These are phyloP conservation scores for Leccinum ochraceum DNA, from an alignment of 768 basidiomycete species.

Conservation along the genomic window DNA sequence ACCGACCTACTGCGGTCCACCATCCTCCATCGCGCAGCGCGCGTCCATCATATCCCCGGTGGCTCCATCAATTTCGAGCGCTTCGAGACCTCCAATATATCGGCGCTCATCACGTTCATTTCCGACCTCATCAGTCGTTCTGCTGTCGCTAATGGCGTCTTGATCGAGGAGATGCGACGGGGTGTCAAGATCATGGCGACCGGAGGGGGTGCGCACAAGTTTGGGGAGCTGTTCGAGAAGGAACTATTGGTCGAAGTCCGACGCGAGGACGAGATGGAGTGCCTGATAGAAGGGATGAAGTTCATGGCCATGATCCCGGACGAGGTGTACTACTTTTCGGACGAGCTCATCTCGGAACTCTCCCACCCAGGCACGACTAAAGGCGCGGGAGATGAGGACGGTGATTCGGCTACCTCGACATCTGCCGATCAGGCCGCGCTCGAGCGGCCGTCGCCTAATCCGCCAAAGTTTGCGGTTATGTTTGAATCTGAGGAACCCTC, in stretches of 20 bases:
- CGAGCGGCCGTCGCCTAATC: constrained; percentile 87
- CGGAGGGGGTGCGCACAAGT: constrained; percentile 95
- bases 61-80: constrained; percentile 97
- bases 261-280: constrained; percentile 98
- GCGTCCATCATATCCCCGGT: constrained; percentile 78
- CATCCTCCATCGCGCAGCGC: constrained; percentile 64
- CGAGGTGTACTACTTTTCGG: constrained; percentile 98
- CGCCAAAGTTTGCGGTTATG: constrained; percentile 84
- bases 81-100: constrained; percentile 90
- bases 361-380: constrained; percentile 37
- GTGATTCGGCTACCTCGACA: constrained; percentile 9
- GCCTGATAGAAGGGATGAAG: constrained; percentile 92
- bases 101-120: constrained; percentile 84
- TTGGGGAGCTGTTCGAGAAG: constrained; percentile 77
- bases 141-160: constrained; percentile 81
- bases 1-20: constrained; percentile 56
- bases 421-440: constrained; percentile 36
- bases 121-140: constrained; percentile 84
- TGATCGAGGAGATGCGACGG: constrained; percentile 86
- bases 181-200: constrained; percentile 98
- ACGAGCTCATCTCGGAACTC: constrained; percentile 83
- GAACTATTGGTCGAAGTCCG: constrained; percentile 82
- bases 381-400: constrained; percentile 4
- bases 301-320: constrained; percentile 96
- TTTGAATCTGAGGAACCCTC: constrained; percentile 80